Percentiles rank a stretch among this genome's conserved stretches.
Evolutionary conservation across 225 moss, liverwort and hornwort genomes (phyloP).

Genomic region (Takakia lepidozioides): DNA sequence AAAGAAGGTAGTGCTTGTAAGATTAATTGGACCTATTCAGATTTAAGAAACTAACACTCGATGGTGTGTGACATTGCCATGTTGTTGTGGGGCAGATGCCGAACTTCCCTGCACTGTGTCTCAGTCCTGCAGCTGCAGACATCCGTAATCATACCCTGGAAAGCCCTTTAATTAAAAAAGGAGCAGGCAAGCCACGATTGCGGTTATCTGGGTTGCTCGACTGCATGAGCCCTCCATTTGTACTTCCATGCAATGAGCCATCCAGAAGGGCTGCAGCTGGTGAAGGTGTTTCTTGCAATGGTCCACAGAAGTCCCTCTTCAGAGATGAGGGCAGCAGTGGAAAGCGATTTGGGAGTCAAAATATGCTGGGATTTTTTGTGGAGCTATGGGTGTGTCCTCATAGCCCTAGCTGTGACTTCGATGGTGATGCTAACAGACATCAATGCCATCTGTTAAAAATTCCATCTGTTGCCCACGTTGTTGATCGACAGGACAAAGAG

Average conservation of each 20-base stretch:
- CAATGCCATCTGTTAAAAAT: conserved; percentile 2
- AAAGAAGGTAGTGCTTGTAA: background rate
- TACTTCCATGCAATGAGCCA: conserved; percentile 40
- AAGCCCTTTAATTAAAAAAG: conserved; percentile 31
- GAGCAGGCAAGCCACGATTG: conserved; percentile 20
- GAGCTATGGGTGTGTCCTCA: conserved; percentile 48
- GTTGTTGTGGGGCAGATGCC: no score
- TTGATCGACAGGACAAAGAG: conserved; percentile 12
- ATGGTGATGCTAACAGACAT: background rate
- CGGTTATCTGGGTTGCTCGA: conserved; percentile 37
- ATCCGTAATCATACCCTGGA: conserved; percentile 35
- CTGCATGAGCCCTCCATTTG: conserved; percentile 63
- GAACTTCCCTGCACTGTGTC: conserved; percentile 53
- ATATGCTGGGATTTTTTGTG: conserved; percentile 59
- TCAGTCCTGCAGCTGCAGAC: conserved; percentile 48
- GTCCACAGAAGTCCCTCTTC: conserved; percentile 15
- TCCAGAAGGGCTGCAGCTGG: conserved; percentile 22
- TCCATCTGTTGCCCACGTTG: conserved; percentile 6
- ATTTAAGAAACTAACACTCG: no score
- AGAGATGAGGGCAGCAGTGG: conserved; percentile 10
- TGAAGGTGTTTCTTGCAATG: conserved; percentile 4
- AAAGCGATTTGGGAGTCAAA: conserved; percentile 18
- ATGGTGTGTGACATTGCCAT: no score
- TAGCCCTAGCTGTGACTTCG: conserved; percentile 15
- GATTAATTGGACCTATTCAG: conserved; percentile 1